Conservation (phyloP, 225 moss, liverwort and hornwort species). For the Marchantia polymorpha region DNA sequence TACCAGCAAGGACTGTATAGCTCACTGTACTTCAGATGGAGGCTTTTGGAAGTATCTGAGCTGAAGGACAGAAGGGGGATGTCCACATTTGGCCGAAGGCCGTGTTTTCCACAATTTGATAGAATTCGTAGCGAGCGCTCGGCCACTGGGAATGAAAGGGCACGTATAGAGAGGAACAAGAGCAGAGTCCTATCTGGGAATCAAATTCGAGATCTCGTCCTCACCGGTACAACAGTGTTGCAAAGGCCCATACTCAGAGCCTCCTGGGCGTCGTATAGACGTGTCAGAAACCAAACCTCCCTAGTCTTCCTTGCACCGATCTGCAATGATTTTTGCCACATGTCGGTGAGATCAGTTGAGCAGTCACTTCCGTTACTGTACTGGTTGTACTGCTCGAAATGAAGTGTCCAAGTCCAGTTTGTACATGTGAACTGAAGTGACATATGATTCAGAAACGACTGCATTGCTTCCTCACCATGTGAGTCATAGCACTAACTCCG, state of each 20-base stretch:
- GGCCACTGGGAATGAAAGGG: neutral
- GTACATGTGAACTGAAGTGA: neutral
- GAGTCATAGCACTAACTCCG: constrained; percentile 96
- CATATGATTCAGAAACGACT: neutral
- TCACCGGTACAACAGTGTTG: constrained; percentile 94
- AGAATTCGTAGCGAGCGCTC: neutral
- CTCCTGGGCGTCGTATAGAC: constrained; percentile 82
- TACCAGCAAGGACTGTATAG: neutral
- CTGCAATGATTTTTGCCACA: constrained; percentile 35
- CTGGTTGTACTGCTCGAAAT: neutral
- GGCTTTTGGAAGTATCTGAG: neutral
- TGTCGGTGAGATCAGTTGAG: neutral
- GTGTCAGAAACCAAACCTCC: constrained; percentile 94
- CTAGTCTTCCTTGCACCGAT: constrained; percentile 93
- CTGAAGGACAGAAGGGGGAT: neutral
- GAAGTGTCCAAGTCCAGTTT: neutral
- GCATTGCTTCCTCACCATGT: constrained; percentile 53
- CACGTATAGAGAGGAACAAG: too few species aligned
- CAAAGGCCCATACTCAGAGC: constrained; percentile 87
- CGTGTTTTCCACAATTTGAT: neutral
- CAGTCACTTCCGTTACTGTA: neutral
- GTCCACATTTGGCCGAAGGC: neutral
- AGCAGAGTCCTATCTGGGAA: neutral
- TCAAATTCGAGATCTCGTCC: constrained; percentile 13
- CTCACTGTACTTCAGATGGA: neutral